A percentile compares a stretch with the other conserved stretches of the same genome.
Evolutionary conservation across 768 basidiomycete genomes (phyloP).

Genomic region (Boletus reticulatus): DNA sequence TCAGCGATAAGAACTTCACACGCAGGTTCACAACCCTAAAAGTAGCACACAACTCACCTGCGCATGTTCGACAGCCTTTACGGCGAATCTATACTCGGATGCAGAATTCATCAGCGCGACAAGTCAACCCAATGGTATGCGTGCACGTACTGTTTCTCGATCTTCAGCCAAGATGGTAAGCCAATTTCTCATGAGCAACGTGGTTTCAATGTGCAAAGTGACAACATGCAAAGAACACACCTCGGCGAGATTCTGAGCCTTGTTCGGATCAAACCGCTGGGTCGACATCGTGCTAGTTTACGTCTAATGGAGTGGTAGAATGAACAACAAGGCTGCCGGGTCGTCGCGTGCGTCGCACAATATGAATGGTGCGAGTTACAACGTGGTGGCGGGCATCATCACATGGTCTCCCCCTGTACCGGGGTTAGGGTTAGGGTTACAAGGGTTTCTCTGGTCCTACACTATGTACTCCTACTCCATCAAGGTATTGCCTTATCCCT

Average conservation of each 20-base stretch:
- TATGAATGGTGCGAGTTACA: neutral
- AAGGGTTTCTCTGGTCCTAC: no score
- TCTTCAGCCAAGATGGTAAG: slow-evolving; percentile 43
- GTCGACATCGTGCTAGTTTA: slow-evolving; percentile 41
- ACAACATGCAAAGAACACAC: slow-evolving; percentile 39
- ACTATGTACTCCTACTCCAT: neutral
- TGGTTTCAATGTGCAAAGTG: slow-evolving; percentile 16
- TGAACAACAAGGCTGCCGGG: neutral
- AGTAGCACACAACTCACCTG: slow-evolving; percentile 54
- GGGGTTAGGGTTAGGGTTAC: slow-evolving; percentile 30
- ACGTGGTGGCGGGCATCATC: neutral
- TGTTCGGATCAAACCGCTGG: slow-evolving; percentile 77
- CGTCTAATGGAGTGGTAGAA: slow-evolving; percentile 14
- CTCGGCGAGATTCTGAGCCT: slow-evolving; percentile 90
- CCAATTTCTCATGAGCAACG: slow-evolving; percentile 15
- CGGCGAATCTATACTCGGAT: slow-evolving; percentile 36
- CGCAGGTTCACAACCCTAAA: neutral
- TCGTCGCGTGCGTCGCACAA: neutral
- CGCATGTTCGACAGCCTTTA: slow-evolving; percentile 95
- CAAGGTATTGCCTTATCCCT: neutral
- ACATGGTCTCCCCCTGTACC: slow-evolving; percentile 9
- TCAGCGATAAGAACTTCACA: slow-evolving; percentile 10
- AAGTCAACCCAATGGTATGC: neutral
- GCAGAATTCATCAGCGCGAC: slow-evolving; percentile 10
- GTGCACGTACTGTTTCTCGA: slow-evolving; percentile 87